Conservation (phyloP, 1,284 basidiomycete genomes). For the Sporisorium exsertum region DNA sequence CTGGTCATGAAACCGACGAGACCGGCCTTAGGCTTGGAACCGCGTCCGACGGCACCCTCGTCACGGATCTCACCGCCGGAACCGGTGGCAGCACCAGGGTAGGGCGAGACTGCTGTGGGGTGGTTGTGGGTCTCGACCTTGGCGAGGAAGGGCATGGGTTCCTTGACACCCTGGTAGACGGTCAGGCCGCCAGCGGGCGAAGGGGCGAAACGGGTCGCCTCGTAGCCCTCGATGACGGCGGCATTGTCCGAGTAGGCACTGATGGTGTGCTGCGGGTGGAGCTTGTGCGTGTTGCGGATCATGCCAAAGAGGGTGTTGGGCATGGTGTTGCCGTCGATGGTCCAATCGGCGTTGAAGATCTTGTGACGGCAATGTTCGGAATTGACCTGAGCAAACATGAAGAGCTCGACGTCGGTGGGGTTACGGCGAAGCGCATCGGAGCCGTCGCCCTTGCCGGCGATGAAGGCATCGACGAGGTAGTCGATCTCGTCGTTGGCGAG, state of each 20-base stretch:
- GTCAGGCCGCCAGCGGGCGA: conserved; percentile 60
- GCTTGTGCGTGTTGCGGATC: conserved; percentile 95
- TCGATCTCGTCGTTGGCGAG: conserved; percentile 89
- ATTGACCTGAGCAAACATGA: conserved; percentile 99
- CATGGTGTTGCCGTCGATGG: conserved; percentile 79
- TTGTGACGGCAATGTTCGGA: conserved; percentile 99
- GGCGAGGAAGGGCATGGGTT: conserved; percentile 86
- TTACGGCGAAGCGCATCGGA: conserved; percentile 60
- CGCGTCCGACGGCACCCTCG: conserved; percentile 93
- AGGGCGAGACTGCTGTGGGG: conserved; percentile 97
- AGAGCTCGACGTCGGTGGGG: conserved; percentile 91
- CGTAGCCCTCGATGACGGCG: conserved; percentile 86
- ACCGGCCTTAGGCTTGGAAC: conserved; percentile 96
- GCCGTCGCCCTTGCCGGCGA: conserved; percentile 73
- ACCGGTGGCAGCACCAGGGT: conserved; percentile 95
- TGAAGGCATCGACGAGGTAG: conserved; percentile 91
- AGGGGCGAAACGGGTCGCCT: conserved; percentile 82
- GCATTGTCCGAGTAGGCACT: conserved; percentile 99
- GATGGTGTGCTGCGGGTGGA: conserved; percentile 78
- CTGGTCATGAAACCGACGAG: conserved; percentile 94
- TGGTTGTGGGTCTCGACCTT: conserved; percentile 99
- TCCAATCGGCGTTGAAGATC: conserved; percentile 99
- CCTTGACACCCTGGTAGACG: conserved; percentile 56
- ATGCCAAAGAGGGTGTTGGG: conserved; percentile 91
- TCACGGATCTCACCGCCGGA: conserved; percentile 98